Evolutionary conservation across 2,329 filamentous ascomycete genomes (phyloP).

Genomic region (Teratosphaeria zuluensis): DNA sequence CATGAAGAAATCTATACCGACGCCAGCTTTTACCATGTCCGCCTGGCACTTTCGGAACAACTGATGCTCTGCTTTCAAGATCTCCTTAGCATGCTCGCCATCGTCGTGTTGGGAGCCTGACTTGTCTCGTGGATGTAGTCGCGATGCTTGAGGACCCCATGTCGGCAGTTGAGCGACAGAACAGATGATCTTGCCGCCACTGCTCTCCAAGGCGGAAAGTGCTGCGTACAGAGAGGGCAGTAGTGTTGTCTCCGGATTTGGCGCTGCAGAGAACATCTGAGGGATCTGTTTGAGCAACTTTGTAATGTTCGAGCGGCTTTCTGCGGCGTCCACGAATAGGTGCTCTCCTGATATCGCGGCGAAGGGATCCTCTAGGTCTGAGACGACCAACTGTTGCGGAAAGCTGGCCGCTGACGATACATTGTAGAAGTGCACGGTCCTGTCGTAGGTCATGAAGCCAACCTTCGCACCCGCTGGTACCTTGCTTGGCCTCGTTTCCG

Average conservation of each 20-base stretch:
- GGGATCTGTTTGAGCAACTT: slow-evolving; percentile 79
- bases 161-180: slow-evolving; percentile 81
- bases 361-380: slow-evolving; percentile 93
- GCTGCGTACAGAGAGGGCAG: slow-evolving; percentile 77
- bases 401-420: slow-evolving; percentile 69
- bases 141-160: slow-evolving; percentile 63
- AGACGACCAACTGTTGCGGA: slow-evolving; percentile 98
- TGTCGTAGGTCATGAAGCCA: slow-evolving; percentile 92
- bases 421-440: slow-evolving; percentile 97
- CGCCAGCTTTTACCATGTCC: slow-evolving; percentile 76
- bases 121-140: slow-evolving; percentile 77
- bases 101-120: slow-evolving; percentile 77
- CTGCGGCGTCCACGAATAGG: slow-evolving; percentile 87
- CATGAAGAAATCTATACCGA: slow-evolving; percentile 91
- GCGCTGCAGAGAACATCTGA: slow-evolving; percentile 74
- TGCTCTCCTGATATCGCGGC: slow-evolving; percentile 74
- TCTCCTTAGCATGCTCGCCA: slow-evolving; percentile 83
- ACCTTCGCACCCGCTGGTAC: slow-evolving; percentile 76
- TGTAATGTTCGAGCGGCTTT: slow-evolving; percentile 77
- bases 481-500: slow-evolving; percentile 28
- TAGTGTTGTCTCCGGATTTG: slow-evolving; percentile 83
- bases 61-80: slow-evolving; percentile 82
- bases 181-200: slow-evolving; percentile 86
- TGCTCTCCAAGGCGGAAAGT: slow-evolving; percentile 70
- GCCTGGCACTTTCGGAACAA: slow-evolving; percentile 77